Base-by-base conservation (phyloP, 2,329 filamentous ascomycete genomes). In the Colletotrichum magnum region DNA sequence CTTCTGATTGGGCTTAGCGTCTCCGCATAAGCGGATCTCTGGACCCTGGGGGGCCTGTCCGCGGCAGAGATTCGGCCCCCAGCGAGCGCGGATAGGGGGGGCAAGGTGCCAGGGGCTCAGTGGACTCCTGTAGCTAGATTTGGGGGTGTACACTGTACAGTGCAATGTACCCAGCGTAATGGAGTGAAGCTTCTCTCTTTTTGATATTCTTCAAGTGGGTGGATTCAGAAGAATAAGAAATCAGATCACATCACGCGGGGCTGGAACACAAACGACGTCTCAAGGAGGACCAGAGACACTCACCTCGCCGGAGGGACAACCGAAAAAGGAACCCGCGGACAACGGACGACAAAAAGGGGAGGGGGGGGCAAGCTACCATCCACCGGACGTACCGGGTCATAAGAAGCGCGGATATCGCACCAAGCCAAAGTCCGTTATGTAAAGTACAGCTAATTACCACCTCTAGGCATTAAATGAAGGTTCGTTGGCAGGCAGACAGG, bases 1-100 rank as follows among this genome's bases (percentile, higher is more conserved):
- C 63, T 69, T 69, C 56, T 32, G 51, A 69, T 69, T 32, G 43
- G 67, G 57, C 50, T 61, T 69, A 69, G 67, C 67, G 62, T 67
- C 63, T 13, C 67, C 63, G 43, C 51, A n/a, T 52, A 13, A 36
- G 47, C 51, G 58, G 52, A 43, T 51, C 26, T 43, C 32, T 12
- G 32, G 32, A 36, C 32, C 32, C 32, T 36, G 32, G 32, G 32
- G 36, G 39, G 45, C 36, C 24, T 65, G 66, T 36, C 62, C 61
- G 61, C 50, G 39, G 47, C 41, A 43, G 56, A 48, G 32, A 69
- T 59, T 56, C 47, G 53, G 59, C 45, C 41, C 54, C 43, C 50
- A 64, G 54, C 50, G 56, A 58, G 51, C 13, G 21, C 54, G 60
- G 32, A 43, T 63, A 51, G 41, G 41, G 41, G 41, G 41, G 15